phyloP scores from a whole-genome alignment of 2,329 filamentous ascomycete species.

The Colletotrichum nymphaeae region DNA sequence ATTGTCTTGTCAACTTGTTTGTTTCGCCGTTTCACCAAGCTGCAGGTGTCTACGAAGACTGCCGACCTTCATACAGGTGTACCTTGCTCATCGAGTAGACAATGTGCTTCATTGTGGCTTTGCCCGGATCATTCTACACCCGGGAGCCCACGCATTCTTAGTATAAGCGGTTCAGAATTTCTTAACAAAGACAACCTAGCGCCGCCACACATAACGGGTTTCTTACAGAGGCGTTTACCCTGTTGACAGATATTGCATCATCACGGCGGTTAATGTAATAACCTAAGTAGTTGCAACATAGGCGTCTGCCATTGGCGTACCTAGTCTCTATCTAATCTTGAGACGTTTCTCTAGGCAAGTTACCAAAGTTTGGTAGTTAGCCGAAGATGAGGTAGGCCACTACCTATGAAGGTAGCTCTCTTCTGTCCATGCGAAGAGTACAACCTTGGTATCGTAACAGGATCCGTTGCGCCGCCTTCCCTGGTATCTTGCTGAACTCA shows the following conservation, averaged over 20 bases:
- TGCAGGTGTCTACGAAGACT: neutral
- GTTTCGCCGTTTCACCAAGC: neutral
- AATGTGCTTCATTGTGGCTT: neutral
- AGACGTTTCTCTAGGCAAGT: neutral
- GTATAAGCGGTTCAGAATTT: neutral
- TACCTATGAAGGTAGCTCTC: neutral
- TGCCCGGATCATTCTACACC: neutral
- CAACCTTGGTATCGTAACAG: slow-evolving; percentile 18
- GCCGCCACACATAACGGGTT: neutral
- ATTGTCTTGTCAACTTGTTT: neutral
- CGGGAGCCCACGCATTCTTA: neutral
- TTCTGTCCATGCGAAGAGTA: neutral
- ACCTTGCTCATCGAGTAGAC: neutral
- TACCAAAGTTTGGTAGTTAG: neutral
- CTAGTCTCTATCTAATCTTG: neutral
- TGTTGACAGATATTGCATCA: neutral
- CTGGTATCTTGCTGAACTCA: neutral
- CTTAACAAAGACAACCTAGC: neutral
- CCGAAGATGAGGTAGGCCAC: neutral
- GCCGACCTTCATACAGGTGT: neutral
- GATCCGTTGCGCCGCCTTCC: slow-evolving; percentile 2
- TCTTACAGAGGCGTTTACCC: neutral
- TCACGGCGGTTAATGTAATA: neutral
- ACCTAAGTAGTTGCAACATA: neutral
- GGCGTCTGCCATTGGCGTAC: neutral